Percentiles rank a stretch among this genome's conserved stretches.
These are phyloP conservation scores for Trametes pubescens DNA, from an alignment of 1,284 basidiomycete species.

Conservation along the genomic window DNA sequence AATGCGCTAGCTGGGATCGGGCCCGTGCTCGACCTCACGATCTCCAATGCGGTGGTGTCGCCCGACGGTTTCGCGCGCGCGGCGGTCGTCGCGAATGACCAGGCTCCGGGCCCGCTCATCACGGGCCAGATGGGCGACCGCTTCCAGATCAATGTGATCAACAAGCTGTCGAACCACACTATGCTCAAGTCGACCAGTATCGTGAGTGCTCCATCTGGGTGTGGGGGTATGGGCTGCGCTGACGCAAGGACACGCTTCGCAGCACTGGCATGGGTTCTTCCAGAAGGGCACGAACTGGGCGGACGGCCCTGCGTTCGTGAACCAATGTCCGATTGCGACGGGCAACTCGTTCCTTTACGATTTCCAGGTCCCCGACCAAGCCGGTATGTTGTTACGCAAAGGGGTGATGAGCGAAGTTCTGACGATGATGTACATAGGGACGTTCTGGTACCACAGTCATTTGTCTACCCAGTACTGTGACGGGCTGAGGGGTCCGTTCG, in stretches of 20 bases:
- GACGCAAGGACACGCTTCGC: neutral
- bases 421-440: slow-evolving; percentile 24
- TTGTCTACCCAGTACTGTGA: slow-evolving; percentile 45
- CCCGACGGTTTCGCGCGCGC: slow-evolving; percentile 36
- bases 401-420: too few relatives aligned
- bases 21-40: slow-evolving; percentile 33
- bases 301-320: slow-evolving; percentile 47
- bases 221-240: neutral
- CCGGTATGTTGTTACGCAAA: slow-evolving; percentile 31
- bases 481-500: slow-evolving; percentile 43
- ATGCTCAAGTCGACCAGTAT: slow-evolving; percentile 48
- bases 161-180: slow-evolving; percentile 43
- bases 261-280: slow-evolving; percentile 48
- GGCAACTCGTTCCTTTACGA: slow-evolving; percentile 53
- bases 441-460: slow-evolving; percentile 39
- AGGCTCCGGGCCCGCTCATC: slow-evolving; percentile 41
- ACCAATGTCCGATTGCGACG: slow-evolving; percentile 59
- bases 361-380: slow-evolving; percentile 40
- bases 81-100: slow-evolving; percentile 37
- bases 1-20: slow-evolving; percentile 25
- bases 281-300: slow-evolving; percentile 42
- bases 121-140: slow-evolving; percentile 36
- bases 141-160: slow-evolving; percentile 46
- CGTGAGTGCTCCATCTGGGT: slow-evolving; percentile 31
- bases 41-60: slow-evolving; percentile 32